phyloP scores from a whole-genome alignment of 2,329 filamentous ascomycete genomes.

The Parafenestella ontariensis region DNA sequence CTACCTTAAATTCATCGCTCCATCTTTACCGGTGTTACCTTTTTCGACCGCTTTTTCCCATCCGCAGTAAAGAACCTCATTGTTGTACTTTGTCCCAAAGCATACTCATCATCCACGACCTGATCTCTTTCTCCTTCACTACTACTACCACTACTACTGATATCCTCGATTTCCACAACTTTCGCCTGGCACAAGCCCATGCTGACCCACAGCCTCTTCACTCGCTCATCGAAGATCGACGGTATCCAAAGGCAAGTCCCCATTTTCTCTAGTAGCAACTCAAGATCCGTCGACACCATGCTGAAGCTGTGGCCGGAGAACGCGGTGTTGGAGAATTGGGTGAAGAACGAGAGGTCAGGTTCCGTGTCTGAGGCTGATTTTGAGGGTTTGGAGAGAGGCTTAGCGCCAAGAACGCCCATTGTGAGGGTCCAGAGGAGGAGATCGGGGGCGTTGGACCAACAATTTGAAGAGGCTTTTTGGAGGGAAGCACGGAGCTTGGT shows the following conservation, averaged over 20 bases:
- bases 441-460: constrained; percentile 30
- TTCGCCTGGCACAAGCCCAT: constrained; percentile 27
- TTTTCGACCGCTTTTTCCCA: background rate
- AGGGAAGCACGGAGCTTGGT: constrained; percentile 28
- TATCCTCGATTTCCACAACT: constrained; percentile 11
- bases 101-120: constrained; percentile 17
- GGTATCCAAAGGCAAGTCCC: constrained; percentile 30
- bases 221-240: constrained; percentile 26
- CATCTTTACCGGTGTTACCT: background rate
- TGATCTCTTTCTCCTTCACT: constrained; percentile 13
- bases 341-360: constrained; percentile 22
- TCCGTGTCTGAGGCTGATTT: background rate
- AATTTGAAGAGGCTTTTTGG: constrained; percentile 14
- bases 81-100: constrained; percentile 23
- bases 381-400: constrained; percentile 8
- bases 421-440: constrained; percentile 40
- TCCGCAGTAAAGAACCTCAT: constrained; percentile 21
- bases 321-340: constrained; percentile 19
- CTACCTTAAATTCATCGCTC: background rate
- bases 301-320: constrained; percentile 16
- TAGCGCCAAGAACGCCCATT: constrained; percentile 36
- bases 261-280: constrained; percentile 25
- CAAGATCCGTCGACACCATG: constrained; percentile 10
- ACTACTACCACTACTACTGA: constrained; percentile 14
- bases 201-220: constrained; percentile 20